Evolutionary conservation across 352 stramenopile species (phyloP).

Genomic region (Pythium sp.): DNA sequence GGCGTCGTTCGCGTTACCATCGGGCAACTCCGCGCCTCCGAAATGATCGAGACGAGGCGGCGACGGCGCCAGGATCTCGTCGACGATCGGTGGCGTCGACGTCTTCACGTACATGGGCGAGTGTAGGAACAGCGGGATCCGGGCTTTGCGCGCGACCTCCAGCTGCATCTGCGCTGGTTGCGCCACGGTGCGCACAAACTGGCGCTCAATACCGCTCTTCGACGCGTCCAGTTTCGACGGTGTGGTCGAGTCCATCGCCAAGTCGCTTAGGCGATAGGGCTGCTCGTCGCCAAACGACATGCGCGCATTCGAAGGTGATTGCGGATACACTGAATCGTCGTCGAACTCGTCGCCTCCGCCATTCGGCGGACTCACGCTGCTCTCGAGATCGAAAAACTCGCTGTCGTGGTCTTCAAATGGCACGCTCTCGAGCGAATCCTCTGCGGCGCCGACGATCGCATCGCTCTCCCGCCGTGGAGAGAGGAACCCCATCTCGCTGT

Average conservation of each 20-base stretch:
- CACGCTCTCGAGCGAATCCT: conserved; percentile 47
- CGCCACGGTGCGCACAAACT: conserved; percentile 64
- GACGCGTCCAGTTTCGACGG: conserved; percentile 50
- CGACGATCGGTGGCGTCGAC: conserved; percentile 52
- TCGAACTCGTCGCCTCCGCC: conserved; percentile 12
- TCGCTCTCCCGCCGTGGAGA: conserved; percentile 23
- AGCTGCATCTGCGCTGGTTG: conserved; percentile 86
- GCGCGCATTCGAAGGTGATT: conserved; percentile 10
- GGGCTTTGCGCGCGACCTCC: conserved; percentile 75
- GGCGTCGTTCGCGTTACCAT: conserved; percentile 17
- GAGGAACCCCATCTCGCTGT: conserved; percentile 48
- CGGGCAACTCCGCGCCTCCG: conserved; percentile 17
- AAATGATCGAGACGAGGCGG: conserved; percentile 20
- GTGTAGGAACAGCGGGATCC: conserved; percentile 83
- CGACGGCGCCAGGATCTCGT: conserved; percentile 24
- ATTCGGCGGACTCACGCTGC: conserved; percentile 22
- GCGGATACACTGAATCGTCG: conserved; percentile 22
- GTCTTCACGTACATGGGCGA: conserved; percentile 86
- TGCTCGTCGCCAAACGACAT: conserved; percentile 9
- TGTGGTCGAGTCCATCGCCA: conserved; percentile 14
- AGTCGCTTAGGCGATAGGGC: conserved; percentile 11
- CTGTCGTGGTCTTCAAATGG: conserved; percentile 49
- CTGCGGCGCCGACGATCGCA: conserved; percentile 14
- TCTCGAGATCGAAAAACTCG: conserved; percentile 55
- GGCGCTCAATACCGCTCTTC: conserved; percentile 57